phyloP scores from a whole-genome alignment of 2,329 filamentous ascomycete genomes.

The Xylaria sp. region DNA sequence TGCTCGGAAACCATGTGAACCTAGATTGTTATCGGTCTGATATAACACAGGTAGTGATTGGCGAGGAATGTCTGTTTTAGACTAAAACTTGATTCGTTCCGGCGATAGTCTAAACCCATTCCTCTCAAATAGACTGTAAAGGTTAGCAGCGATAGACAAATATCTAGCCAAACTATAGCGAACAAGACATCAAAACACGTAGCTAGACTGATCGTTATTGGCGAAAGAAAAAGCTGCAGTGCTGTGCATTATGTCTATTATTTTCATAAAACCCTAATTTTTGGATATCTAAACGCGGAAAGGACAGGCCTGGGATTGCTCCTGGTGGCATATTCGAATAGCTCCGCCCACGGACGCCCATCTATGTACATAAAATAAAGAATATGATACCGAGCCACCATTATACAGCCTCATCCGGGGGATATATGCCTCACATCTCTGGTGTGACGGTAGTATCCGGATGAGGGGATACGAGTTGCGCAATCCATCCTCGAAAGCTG shows the following conservation, averaged over 20 bases:
- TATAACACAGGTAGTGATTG: neutral
- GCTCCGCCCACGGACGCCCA: slow-evolving; percentile 17
- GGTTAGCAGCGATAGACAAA: neutral
- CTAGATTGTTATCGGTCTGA: neutral
- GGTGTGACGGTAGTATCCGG: neutral
- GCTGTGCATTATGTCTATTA: slow-evolving; percentile 25
- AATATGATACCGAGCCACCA: slow-evolving; percentile 17
- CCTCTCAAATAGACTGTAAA: neutral
- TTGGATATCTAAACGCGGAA: slow-evolving; percentile 30
- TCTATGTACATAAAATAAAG: slow-evolving; percentile 26
- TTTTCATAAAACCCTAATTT: slow-evolving; percentile 27
- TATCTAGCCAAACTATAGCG: neutral
- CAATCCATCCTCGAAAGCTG: neutral
- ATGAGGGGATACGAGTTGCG: neutral
- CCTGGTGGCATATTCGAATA: slow-evolving; percentile 20
- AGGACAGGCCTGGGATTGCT: slow-evolving; percentile 32
- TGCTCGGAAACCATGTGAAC: slow-evolving; percentile 16
- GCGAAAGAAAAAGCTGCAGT: neutral
- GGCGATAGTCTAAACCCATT: neutral
- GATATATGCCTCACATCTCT: slow-evolving; percentile 6
- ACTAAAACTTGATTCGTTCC: neutral
- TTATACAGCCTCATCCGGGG: slow-evolving; percentile 9
- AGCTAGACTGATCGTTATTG: neutral
- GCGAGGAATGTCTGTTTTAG: neutral
- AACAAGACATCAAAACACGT: neutral